Evolutionary conservation across 2,329 filamentous ascomycete species (phyloP).

Genomic region (Talaromyces sp.): DNA sequence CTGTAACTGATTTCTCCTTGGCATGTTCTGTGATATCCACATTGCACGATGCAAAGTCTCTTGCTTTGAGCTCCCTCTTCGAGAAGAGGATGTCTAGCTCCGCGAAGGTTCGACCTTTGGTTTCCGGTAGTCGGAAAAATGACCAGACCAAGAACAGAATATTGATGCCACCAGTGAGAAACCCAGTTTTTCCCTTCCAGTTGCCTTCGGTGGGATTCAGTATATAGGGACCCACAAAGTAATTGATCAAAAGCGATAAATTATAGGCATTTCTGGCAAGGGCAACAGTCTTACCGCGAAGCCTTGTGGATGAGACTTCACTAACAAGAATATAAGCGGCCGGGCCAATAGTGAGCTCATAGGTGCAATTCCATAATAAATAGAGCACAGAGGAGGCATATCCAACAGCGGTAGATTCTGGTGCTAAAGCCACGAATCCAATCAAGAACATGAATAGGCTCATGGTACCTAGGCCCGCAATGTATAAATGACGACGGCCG

Average conservation of each 20-base stretch:
- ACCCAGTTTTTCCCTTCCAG: constrained; percentile 24
- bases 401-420: constrained; percentile 33
- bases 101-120: constrained; percentile 29
- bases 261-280: constrained; percentile 36
- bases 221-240: constrained; percentile 36
- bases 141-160: constrained; percentile 5
- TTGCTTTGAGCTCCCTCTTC: constrained; percentile 42
- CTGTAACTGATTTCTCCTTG: background rate
- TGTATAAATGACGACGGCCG: constrained; percentile 26
- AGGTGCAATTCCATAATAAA: constrained; percentile 36
- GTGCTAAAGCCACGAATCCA: constrained; percentile 31
- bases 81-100: constrained; percentile 49
- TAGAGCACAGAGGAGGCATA: constrained; percentile 33
- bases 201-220: constrained; percentile 28
- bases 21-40: constrained; percentile 4
- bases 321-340: constrained; percentile 43
- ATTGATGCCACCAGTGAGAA: constrained; percentile 20
- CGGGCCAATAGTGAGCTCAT: constrained; percentile 36
- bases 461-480: constrained; percentile 26
- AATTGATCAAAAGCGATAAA: constrained; percentile 35
- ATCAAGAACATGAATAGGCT: constrained; percentile 31
- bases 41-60: constrained; percentile 1
- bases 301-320: constrained; percentile 38
- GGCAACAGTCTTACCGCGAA: constrained; percentile 42
- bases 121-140: constrained; percentile 19